phyloP scores from a whole-genome alignment of 352 stramenopile genomes.

The Pythium grandisporangium region DNA sequence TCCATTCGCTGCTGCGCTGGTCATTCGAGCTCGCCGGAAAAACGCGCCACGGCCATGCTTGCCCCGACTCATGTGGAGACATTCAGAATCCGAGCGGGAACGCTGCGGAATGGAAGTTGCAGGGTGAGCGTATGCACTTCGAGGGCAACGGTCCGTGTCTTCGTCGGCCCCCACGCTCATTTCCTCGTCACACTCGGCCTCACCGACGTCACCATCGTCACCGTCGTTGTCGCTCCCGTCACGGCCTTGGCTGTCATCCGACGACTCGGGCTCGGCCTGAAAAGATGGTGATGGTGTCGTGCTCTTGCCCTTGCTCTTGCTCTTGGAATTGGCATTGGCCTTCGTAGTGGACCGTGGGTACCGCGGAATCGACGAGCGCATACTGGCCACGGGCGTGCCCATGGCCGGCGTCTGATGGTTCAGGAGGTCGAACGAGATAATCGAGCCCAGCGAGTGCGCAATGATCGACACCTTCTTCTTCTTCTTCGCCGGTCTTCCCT shows the following conservation, averaged over 20 bases:
- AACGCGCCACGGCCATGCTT: background rate
- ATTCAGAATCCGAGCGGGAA: constrained; percentile 18
- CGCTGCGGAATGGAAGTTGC: constrained; percentile 8
- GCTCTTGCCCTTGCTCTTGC: background rate
- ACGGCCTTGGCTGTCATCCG: constrained; percentile 1
- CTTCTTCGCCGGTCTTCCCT: constrained; percentile 9
- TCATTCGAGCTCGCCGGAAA: background rate
- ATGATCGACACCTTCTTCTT: constrained; percentile 82
- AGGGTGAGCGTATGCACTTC: too few species aligned
- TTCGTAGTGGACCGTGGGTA: too few species aligned
- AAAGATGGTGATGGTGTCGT: too few species aligned
- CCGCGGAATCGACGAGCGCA: background rate
- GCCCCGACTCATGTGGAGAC: constrained; percentile 1
- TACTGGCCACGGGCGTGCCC: constrained; percentile 10
- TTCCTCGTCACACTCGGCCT: too few species aligned
- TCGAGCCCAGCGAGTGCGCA: constrained; percentile 82
- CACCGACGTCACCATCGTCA: constrained; percentile 4
- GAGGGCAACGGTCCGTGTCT: too few species aligned
- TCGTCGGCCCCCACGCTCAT: too few species aligned
- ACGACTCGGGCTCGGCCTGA: background rate
- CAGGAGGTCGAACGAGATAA: constrained; percentile 91
- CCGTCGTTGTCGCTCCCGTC: background rate
- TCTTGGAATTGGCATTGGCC: constrained; percentile 6
- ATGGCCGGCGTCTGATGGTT: constrained; percentile 45
- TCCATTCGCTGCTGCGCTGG: background rate